A percentile compares a stretch with the other conserved stretches of the same genome.
These are phyloP conservation scores for Auricularia heimuer DNA, from an alignment of 768 basidiomycete genomes.

Conservation along the genomic window DNA sequence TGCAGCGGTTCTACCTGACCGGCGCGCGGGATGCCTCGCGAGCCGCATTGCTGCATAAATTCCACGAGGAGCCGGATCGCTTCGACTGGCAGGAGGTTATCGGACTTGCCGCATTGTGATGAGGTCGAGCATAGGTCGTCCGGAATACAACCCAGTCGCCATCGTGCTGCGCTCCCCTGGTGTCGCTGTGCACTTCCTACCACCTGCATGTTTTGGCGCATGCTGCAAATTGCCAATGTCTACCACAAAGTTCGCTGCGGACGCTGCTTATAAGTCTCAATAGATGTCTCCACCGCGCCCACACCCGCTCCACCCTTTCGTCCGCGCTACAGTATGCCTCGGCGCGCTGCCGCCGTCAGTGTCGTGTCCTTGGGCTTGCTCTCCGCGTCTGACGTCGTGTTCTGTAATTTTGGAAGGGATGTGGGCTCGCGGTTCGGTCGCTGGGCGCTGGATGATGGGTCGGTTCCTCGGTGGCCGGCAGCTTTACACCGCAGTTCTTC, in stretches of 20 bases:
- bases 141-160: neutral
- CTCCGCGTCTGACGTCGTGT: slow-evolving; percentile 35
- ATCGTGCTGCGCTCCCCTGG: no score
- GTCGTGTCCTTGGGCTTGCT: slow-evolving; percentile 56
- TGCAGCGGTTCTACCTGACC: slow-evolving; percentile 85
- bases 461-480: slow-evolving; percentile 38
- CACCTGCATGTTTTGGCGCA: slow-evolving; percentile 25
- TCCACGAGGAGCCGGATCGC: slow-evolving; percentile 67
- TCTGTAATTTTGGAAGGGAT: slow-evolving; percentile 46
- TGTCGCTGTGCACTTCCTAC: slow-evolving; percentile 26
- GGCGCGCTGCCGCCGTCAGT: slow-evolving; percentile 40
- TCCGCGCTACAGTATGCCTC: slow-evolving; percentile 33
- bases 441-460: slow-evolving; percentile 40
- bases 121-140: neutral
- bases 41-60: slow-evolving; percentile 47
- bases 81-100: slow-evolving; percentile 81
- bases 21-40: slow-evolving; percentile 27
- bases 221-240: slow-evolving; percentile 46
- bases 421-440: slow-evolving; percentile 37
- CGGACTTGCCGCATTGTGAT: slow-evolving; percentile 24
- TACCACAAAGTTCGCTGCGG: slow-evolving; percentile 32
- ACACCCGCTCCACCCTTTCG: slow-evolving; percentile 30
- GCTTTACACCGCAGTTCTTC: slow-evolving; percentile 41
- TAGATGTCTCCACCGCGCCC: slow-evolving; percentile 19
- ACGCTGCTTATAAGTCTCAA: slow-evolving; percentile 38